phyloP scores from a whole-genome alignment of 2,329 filamentous ascomycete species.

The Penicillium sp. region DNA sequence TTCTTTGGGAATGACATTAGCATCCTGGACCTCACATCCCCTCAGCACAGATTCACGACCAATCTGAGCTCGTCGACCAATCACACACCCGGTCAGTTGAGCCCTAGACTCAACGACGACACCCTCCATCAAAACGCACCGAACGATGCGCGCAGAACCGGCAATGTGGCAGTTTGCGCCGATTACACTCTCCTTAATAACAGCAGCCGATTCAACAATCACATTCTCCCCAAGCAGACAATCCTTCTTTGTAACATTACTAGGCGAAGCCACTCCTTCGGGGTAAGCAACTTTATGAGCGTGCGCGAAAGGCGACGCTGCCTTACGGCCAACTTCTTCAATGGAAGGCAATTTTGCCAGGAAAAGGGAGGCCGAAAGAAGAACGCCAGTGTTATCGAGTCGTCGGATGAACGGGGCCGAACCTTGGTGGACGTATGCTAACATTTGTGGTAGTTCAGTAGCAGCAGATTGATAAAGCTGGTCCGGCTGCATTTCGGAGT shows the following conservation, averaged over 20 bases:
- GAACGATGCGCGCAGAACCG: not conserved
- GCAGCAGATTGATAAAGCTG: not conserved
- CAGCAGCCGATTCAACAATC: not conserved
- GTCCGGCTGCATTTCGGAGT: not conserved
- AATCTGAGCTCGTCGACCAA: not conserved
- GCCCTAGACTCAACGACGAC: not conserved
- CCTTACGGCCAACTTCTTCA: not conserved
- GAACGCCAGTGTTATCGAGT: not conserved
- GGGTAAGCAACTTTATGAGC: slow-evolving; percentile 1
- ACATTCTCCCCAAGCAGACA: slow-evolving; percentile 1
- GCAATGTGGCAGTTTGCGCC: slow-evolving; percentile 1
- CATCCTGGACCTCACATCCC: not conserved
- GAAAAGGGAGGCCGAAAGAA: not conserved
- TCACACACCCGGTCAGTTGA: not conserved
- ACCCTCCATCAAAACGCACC: slow-evolving; percentile 3
- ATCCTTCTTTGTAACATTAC: not conserved
- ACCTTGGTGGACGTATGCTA: not conserved
- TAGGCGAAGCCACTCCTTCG: not conserved
- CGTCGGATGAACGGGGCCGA: not conserved
- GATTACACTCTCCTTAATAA: slow-evolving; percentile 2
- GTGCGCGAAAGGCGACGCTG: slow-evolving; percentile 1
- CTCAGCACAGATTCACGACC: not conserved
- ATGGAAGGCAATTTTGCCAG: not conserved
- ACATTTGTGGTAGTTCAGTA: not conserved
- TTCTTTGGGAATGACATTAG: not conserved